A percentile compares a stretch with the other conserved stretches of the same genome.
These are phyloP conservation scores for Fagus crenata DNA, from an alignment of 306 rosid species.

Conservation along the genomic window DNA sequence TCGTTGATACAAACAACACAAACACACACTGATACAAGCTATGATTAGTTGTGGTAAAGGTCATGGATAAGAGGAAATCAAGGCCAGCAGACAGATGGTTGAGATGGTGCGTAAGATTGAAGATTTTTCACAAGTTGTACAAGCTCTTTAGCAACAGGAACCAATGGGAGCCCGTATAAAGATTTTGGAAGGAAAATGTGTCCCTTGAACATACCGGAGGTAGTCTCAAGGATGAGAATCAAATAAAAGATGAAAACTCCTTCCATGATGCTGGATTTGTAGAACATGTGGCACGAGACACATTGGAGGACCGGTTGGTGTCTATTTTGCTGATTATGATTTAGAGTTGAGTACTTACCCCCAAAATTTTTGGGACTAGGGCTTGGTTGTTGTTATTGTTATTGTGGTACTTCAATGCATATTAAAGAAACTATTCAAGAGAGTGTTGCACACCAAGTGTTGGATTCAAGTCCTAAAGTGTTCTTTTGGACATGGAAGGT, in stretches of 20 bases:
- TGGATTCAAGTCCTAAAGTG: too few relatives aligned
- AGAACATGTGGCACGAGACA: not conserved
- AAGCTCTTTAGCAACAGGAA: not conserved
- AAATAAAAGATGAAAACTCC: not conserved
- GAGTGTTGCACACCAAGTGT: too few relatives aligned
- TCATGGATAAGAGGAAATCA: not conserved
- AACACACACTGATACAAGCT: not conserved
- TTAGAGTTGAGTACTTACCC: too few relatives aligned
- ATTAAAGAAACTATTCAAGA: too few relatives aligned
- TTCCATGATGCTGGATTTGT: not conserved
- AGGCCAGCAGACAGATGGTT: slow-evolving; percentile 1
- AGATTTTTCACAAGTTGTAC: not conserved
- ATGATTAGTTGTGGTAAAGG: too few relatives aligned
- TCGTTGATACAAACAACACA: not conserved
- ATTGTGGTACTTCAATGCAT: too few relatives aligned
- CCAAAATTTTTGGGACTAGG: too few relatives aligned
- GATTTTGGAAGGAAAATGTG: not conserved
- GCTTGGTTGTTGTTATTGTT: too few relatives aligned
- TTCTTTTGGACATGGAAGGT: too few relatives aligned
- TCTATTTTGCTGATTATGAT: too few relatives aligned
- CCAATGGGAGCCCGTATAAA: not conserved
- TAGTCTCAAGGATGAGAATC: not conserved
- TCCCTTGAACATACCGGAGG: not conserved
- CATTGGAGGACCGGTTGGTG: not conserved
- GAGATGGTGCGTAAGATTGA: not conserved